Conservation (phyloP, 164 flowering plant species). For the Magnolia changhungtana region DNA sequence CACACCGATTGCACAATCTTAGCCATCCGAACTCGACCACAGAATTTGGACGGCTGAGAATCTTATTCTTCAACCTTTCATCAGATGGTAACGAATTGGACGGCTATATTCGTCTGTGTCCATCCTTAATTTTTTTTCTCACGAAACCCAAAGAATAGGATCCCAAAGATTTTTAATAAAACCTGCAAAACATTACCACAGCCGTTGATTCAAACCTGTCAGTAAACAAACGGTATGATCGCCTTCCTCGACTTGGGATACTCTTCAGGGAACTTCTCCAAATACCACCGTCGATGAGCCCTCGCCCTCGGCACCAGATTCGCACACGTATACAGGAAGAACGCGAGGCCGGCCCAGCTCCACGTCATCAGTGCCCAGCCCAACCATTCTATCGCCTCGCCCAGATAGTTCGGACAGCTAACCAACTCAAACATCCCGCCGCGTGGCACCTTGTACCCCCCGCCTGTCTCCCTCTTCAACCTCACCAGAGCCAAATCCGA, state of each 20-base stretch:
- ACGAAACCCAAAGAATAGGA: too few relatives aligned
- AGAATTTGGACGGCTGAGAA: too few relatives aligned
- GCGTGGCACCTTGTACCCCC: conserved; percentile 75
- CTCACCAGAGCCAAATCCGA: conserved; percentile 61
- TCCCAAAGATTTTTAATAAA: too few relatives aligned
- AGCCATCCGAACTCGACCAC: too few relatives aligned
- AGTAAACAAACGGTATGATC: conserved; percentile 75
- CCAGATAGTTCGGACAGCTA: conserved; percentile 84
- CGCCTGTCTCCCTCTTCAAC: conserved; percentile 43
- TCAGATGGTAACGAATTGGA: too few relatives aligned
- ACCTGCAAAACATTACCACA: background rate
- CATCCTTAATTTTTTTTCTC: too few relatives aligned
- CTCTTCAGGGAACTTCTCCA: conserved; percentile 78
- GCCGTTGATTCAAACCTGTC: conserved; percentile 7
- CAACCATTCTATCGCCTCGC: conserved; percentile 90
- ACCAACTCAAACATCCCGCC: conserved; percentile 84
- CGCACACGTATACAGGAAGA: conserved; percentile 74
- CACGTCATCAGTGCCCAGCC: conserved; percentile 87
- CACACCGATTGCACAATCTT: too few relatives aligned
- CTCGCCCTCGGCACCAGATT: conserved; percentile 81
- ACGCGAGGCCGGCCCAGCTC: conserved; percentile 79
- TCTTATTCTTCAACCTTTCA: too few relatives aligned
- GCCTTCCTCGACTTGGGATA: conserved; percentile 77
- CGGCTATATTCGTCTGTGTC: too few relatives aligned
- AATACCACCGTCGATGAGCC: conserved; percentile 69